These are phyloP conservation scores for Arthrobotrys conoides DNA, from an alignment of 2,329 filamentous ascomycete species.

Conservation along the genomic window DNA sequence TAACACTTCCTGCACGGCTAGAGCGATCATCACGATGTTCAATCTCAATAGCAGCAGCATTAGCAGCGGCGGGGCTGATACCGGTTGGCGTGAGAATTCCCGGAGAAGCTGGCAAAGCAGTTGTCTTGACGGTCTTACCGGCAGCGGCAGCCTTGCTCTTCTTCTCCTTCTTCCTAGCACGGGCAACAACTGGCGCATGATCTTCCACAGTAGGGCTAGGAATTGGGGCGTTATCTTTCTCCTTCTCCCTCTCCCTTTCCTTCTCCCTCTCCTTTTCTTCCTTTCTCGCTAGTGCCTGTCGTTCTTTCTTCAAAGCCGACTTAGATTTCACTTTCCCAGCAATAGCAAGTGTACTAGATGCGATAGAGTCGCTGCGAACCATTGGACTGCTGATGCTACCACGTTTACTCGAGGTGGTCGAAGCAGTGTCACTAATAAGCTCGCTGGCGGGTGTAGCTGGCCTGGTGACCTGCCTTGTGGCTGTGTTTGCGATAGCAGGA, in stretches of 20 bases:
- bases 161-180: conserved; percentile 88
- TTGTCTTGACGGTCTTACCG: conserved; percentile 35
- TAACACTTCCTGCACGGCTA: conserved; percentile 46
- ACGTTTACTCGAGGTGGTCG: conserved; percentile 60
- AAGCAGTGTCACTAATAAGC: conserved; percentile 61
- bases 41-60: background rate
- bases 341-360: conserved; percentile 43
- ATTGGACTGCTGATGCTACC: conserved; percentile 59
- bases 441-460: conserved; percentile 60
- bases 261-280: conserved; percentile 64
- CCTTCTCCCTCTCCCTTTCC: conserved; percentile 70
- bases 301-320: conserved; percentile 70
- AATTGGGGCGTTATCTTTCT: conserved; percentile 72
- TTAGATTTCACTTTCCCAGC: conserved; percentile 64
- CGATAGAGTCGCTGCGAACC: conserved; percentile 56
- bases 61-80: conserved; percentile 1
- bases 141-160: conserved; percentile 67
- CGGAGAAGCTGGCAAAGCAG: conserved; percentile 45
- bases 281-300: conserved; percentile 74
- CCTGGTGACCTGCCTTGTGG: conserved; percentile 37
- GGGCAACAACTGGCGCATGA: conserved; percentile 79
- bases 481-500: conserved; percentile 23
- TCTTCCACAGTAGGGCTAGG: conserved; percentile 70
- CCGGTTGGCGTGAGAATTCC: conserved; percentile 30
- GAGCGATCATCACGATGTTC: conserved; percentile 53